phyloP scores from a whole-genome alignment of 129 eudicot genomes.

The Erigeron canadensis region DNA sequence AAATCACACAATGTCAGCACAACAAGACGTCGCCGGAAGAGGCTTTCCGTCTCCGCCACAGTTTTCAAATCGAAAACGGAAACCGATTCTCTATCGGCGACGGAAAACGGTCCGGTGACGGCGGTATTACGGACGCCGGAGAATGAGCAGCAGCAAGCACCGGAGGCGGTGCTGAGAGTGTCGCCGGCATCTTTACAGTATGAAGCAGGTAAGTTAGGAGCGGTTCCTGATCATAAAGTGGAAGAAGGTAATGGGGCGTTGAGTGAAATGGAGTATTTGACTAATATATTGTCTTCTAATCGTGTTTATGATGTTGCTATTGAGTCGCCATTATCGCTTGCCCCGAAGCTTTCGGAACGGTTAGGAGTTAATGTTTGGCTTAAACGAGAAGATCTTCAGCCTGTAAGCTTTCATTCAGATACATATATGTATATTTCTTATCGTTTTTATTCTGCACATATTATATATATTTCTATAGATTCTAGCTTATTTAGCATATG shows the following conservation, averaged over 20 bases:
- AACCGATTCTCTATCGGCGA: constrained; percentile 14
- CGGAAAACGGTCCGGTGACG: constrained; percentile 7
- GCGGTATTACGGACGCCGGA: constrained; percentile 15
- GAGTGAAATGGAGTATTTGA: constrained; percentile 58
- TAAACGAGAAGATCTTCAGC: constrained; percentile 88
- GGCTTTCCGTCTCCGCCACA: constrained; percentile 32
- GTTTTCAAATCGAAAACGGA: constrained; percentile 42
- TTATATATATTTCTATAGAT: too few relatives aligned
- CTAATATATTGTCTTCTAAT: constrained; percentile 48
- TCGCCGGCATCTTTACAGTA: constrained; percentile 48
- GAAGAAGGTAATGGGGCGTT: constrained; percentile 33
- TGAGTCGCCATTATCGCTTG: constrained; percentile 73
- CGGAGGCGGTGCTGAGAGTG: constrained; percentile 29
- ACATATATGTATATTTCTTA: too few relatives aligned
- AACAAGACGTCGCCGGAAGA: background rate
- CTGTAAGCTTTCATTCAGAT: constrained; percentile 37
- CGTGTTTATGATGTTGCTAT: constrained; percentile 58
- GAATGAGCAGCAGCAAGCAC: constrained; percentile 4
- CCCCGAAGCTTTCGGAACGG: constrained; percentile 64
- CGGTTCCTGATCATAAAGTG: constrained; percentile 39
- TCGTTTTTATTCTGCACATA: too few relatives aligned
- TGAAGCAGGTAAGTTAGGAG: constrained; percentile 41
- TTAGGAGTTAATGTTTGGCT: constrained; percentile 76
- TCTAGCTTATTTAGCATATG: too few relatives aligned
- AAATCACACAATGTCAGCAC: constrained; percentile 17